A percentile compares a stretch with the other conserved stretches of the same genome.
Conservation (phyloP, 495 filamentous ascomycete species). For the Talaromyces trachyspermus region DNA sequence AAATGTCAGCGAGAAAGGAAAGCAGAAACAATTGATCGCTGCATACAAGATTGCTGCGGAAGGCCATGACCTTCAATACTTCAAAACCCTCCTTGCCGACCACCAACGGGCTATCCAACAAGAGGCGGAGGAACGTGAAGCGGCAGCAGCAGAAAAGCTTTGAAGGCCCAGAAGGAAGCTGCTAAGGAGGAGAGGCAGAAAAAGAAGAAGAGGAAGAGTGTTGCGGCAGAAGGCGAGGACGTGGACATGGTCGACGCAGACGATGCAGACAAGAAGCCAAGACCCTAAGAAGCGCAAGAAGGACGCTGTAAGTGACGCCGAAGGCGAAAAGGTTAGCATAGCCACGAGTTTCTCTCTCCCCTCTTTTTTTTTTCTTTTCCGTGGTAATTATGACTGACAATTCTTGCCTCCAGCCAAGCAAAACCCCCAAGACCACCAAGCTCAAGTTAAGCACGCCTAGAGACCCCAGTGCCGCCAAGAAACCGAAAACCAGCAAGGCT, state of each 20-base stretch:
- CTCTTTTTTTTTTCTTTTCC: neutral
- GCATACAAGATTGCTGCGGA: constrained; percentile 70
- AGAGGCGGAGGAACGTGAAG: constrained; percentile 54
- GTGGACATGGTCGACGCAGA: constrained; percentile 69
- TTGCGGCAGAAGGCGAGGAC: constrained; percentile 54
- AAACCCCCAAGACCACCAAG: constrained; percentile 57
- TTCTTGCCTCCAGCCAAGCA: constrained; percentile 31
- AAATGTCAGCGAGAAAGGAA: constrained; percentile 56
- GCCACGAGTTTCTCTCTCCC: no score
- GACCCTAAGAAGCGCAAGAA: constrained; percentile 62
- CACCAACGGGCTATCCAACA: constrained; percentile 52
- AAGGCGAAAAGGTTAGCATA: constrained; percentile 55
- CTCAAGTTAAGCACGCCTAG: constrained; percentile 48
- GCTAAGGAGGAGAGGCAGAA: constrained; percentile 46
- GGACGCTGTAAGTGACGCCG: constrained; percentile 55
- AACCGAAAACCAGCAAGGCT: constrained; percentile 48
- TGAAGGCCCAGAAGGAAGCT: constrained; percentile 50
- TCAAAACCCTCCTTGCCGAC: constrained; percentile 62
- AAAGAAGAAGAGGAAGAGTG: constrained; percentile 53
- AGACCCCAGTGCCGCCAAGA: constrained; percentile 32
- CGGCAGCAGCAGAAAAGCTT: constrained; percentile 52
- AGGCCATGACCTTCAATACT: constrained; percentile 61
- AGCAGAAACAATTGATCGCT: constrained; percentile 62
- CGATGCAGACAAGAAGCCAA: constrained; percentile 46
- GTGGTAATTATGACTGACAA: constrained; percentile 9